Evolutionary conservation across 2,329 filamentous ascomycete genomes (phyloP), one percentile per base, ranked within the genome.

Genomic region (Fusarium piperis): DNA sequence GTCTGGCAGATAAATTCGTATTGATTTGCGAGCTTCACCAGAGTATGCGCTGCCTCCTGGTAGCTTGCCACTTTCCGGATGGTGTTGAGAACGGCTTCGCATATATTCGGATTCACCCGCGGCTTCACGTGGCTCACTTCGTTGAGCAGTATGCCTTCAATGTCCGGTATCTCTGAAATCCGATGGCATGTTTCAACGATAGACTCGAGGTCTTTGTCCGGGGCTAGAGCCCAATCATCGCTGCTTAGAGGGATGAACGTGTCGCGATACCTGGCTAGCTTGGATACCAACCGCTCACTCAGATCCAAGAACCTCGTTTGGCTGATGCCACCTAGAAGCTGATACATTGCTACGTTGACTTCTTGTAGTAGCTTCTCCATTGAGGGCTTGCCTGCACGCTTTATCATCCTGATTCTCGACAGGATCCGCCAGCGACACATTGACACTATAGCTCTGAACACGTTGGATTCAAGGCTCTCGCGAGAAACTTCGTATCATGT

Each of bases 11-110:
- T 20, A 20, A 18, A 30, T 0, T 20, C 2, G 13, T 60, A 39
- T 15, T 12, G 23, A 13, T 23, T 68, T 6, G 68, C 51, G 6
- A 74, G 60, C 10, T 65, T 62, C 2, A 53, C n/a, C 2, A 73
- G 33, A 0, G 30, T 65, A 10, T n/a, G 36, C 2, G 68, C 70
- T 16, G 65, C 69, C 10, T 39, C 62, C 18, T 62, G 56, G 18
- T 75, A 75, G 13, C 53, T 53, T n/a, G 61, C 69, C 20, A 75
- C 36, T 56, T 75, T 75, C 11, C 48, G 53, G 8, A 71, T 63
- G 13, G 46, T 69, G 16, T 68, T 65, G 23, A 72, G 28, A 6
- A 75, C 23, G 4, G 51, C 48, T 5, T 46, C 18, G 8, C 57
- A 36, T n/a, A 35, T 41, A 10, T 3, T 4, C 2, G 68, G 62